Evolutionary conservation across 2,329 filamentous ascomycete genomes (phyloP), one percentile per base, ranked within the genome.

Genomic region (Blastomyces gilchristii): DNA sequence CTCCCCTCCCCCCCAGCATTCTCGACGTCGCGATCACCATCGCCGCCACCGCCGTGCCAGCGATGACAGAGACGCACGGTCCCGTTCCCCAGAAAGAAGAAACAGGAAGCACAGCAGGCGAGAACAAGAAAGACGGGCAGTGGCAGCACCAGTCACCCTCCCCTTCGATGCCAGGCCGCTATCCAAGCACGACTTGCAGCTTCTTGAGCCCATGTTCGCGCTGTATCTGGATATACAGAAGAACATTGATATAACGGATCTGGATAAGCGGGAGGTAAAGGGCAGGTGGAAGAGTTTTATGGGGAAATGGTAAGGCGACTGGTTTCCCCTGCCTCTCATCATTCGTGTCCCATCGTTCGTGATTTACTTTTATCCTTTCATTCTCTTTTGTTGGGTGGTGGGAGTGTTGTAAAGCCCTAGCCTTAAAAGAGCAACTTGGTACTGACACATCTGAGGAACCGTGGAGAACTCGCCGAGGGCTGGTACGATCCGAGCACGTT

Each of bases 201-300:
- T 76, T 0, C 91, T 90, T 70, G 82, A 83, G 65, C 83, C 88
- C 0, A 79, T 97, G 64, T 90, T 97, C 66, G 89, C 87, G 18
- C 84, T 89, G 58, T 97, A 97, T 69, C 82, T 97, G 34, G 89
- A 92, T 69, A 83, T 96, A 43, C 93, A 97, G 75, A 97, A 97
- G 77, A 81, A 85, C 49, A 82, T 89, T 50, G 78, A 87, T 61
- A 78, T 95, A 1, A 81, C 86, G 22, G 82, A 84, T 11, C 79
- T 97, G 68, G 83, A 85, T 63, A 87, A 90, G 66, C 82, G 83
- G n/a, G 92, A 97, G 73, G 76, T 86, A 0, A 87, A 82, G 67
- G 91, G 92, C 1, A 81, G 93, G 62, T 99, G 93, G 91, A 96
- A 96, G 81, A 93, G 91, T 73, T 99, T 97, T 70, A 74, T 93